Evolutionary conservation across 2,329 filamentous ascomycete species (phyloP), one percentile per base, ranked within the genome.

Genomic region (Ustilaginoidea virens): DNA sequence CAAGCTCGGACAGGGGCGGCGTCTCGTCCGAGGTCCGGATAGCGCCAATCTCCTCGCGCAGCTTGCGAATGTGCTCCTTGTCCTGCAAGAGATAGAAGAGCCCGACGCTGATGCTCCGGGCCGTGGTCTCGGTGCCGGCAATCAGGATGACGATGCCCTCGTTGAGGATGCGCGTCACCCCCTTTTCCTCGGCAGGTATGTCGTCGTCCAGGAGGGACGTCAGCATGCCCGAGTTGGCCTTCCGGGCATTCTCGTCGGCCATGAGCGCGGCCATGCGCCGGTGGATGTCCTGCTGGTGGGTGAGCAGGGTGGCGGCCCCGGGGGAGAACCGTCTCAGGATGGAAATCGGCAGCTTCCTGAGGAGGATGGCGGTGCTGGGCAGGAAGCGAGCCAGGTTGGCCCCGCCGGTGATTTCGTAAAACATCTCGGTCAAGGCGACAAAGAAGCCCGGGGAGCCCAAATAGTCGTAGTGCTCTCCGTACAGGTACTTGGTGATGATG

Each of bases 111-210:
- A 36, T 25, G 8, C 31, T 27, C 26, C 36, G 23, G 4, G 38
- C 29, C 1, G 39, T 31, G 1, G 40, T 39, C 23, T 41, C 40
- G 1, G 39, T 41, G 4, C 40, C 39, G 3, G 36, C 40, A 19
- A 35, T 25, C 10, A 41, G 10, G 11, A 43, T 18, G 8, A 25
- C 32, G 9, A 26, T 29, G 12, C 37, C 33, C 19, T 43, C 40
- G 14, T 41, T 38, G 11, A 35, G 18, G 5, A 39, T 21, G 33
- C 37, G 19, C 7, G 7, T 11, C 7, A 20, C 11, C 7, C 11
- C 19, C 19, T 20, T 20, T 20, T 20, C 19, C 11, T 20, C 19
- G 7, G 19, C 19, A 7, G 19, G 19, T 20, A 20, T 20, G 19
- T 20, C 7, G 11, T 7, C 19, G 19, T 20, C 19, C 7, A 7